phyloP scores from a whole-genome alignment of 306 rosid species.

The Luffa aegyptiaca region DNA sequence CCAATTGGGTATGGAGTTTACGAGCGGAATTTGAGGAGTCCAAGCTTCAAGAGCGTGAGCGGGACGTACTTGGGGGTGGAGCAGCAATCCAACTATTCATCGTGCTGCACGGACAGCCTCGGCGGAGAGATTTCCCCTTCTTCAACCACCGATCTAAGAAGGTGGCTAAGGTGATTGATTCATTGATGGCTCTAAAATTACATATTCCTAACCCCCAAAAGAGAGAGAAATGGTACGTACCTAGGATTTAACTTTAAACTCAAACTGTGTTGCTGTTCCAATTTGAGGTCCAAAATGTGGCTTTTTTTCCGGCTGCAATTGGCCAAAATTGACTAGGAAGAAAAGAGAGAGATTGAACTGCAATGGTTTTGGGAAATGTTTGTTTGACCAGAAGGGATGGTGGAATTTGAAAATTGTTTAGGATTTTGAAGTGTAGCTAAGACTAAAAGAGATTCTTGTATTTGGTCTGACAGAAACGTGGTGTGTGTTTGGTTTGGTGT shows the following conservation, averaged over 20 bases:
- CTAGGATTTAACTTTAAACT: background rate
- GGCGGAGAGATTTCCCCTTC: conserved; percentile 96
- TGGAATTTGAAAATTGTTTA: background rate
- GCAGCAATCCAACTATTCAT: conserved; percentile 82
- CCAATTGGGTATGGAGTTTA: conserved; percentile 39
- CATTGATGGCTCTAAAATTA: background rate
- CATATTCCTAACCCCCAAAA: background rate
- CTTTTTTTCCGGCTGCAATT: background rate
- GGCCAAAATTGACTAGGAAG: background rate
- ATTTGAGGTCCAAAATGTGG: background rate
- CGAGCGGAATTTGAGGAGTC: conserved; percentile 73
- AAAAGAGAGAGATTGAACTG: background rate
- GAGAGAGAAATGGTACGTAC: background rate
- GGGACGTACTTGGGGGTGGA: conserved; percentile 30
- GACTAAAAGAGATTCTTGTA: background rate
- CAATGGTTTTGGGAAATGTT: background rate
- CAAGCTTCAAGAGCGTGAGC: conserved; percentile 82
- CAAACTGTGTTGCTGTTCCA: background rate
- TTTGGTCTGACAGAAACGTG: background rate
- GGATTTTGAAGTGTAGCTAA: background rate
- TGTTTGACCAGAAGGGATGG: background rate
- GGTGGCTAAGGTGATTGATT: conserved; percentile 62
- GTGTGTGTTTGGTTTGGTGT: background rate
- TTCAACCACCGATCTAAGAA: conserved; percentile 70
- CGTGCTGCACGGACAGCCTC: conserved; percentile 80